Conservation (phyloP, 371 early-diverging fungal genomes). For the Mortierella sp. region DNA sequence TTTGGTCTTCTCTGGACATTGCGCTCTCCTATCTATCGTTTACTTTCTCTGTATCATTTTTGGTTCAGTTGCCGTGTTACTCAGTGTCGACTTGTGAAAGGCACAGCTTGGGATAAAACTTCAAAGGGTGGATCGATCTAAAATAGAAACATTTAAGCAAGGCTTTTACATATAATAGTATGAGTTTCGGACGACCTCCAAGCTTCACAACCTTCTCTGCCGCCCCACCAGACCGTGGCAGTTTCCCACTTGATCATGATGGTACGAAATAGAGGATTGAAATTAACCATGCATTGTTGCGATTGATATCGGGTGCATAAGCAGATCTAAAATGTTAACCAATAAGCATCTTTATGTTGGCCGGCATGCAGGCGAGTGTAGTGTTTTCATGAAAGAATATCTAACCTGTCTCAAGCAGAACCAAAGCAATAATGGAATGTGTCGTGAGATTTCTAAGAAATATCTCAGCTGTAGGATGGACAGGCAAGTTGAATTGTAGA, state of each 20-base stretch:
- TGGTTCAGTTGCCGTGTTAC: not conserved
- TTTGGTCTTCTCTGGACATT: too few relatives aligned
- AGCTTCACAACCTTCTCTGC: constrained; percentile 70
- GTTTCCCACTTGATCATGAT: constrained; percentile 86
- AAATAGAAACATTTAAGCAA: not conserved
- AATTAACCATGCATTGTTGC: too few relatives aligned
- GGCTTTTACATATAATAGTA: constrained; percentile 24
- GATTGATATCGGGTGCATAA: not conserved
- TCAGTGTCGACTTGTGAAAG: not conserved
- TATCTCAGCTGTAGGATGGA: constrained; percentile 90
- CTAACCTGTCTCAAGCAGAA: constrained; percentile 78
- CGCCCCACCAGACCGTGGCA: constrained; percentile 81
- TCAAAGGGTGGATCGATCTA: not conserved
- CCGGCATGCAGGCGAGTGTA: constrained; percentile 74
- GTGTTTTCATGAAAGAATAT: constrained; percentile 76
- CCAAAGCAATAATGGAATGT: constrained; percentile 73
- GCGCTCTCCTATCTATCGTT: not conserved
- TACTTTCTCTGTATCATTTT: not conserved
- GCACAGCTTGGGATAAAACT: not conserved
- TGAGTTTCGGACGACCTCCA: constrained; percentile 77
- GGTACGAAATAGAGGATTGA: constrained; percentile 59
- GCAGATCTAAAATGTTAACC: too few relatives aligned
- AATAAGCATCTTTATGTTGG: too few relatives aligned
- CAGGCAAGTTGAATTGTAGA: constrained; percentile 61
- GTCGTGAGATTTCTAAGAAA: constrained; percentile 75